Evolutionary conservation across 805 yeast genomes (phyloP).

Genomic region (Ogataea siamensis): DNA sequence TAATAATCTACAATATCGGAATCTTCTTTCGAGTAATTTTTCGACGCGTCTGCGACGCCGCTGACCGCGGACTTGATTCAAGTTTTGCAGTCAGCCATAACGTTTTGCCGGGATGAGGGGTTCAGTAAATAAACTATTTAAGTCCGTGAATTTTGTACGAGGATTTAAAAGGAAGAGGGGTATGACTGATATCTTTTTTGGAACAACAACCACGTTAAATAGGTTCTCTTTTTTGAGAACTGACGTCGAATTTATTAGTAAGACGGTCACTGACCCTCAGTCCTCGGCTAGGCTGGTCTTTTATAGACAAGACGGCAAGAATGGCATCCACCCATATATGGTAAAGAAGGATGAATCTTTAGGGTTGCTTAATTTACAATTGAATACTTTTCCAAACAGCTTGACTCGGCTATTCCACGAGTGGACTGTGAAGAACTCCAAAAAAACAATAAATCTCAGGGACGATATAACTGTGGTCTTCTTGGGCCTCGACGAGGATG

Average conservation of each 20-base stretch:
- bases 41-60: neutral
- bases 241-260: conserved; percentile 46
- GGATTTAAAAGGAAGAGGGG: conserved; percentile 6
- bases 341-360: conserved; percentile 5
- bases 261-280: conserved; percentile 8
- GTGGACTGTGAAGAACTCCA: conserved; percentile 26
- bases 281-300: conserved; percentile 49
- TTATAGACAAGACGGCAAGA: conserved; percentile 32
- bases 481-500: conserved; percentile 48
- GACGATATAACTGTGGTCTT: conserved; percentile 37
- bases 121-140: conserved; percentile 1
- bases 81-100: no score
- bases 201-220: conserved; percentile 45
- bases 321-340: conserved; percentile 21
- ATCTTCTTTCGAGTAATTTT: no score
- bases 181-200: conserved; percentile 29
- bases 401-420: conserved; percentile 14
- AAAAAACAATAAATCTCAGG: conserved; percentile 11
- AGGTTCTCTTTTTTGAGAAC: conserved; percentile 64
- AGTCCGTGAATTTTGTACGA: conserved; percentile 11
- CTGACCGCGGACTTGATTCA: neutral
- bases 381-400: conserved; percentile 14
- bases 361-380: conserved; percentile 16
- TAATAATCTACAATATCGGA: no score
- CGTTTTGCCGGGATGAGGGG: conserved; percentile 1